Evolutionary conservation across 2,329 filamentous ascomycete species (phyloP).

Genomic region (Onygenales sp.): DNA sequence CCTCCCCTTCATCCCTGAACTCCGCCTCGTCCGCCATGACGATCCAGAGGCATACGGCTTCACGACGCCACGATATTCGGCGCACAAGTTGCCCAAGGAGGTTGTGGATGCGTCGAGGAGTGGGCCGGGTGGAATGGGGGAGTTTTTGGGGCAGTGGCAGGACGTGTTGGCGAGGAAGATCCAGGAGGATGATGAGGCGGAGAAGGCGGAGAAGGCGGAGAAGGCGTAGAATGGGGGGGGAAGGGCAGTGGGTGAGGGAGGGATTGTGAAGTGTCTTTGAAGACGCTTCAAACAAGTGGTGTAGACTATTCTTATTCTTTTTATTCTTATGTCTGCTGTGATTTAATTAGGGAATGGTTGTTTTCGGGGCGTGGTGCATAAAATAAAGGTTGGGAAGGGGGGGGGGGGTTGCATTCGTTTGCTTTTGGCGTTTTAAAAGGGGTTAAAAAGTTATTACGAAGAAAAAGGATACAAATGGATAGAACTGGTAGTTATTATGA

Average conservation of each 20-base stretch:
- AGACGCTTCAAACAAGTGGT: no score
- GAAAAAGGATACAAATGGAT: no score
- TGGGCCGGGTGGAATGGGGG: constrained; percentile 66
- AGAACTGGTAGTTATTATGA: no score
- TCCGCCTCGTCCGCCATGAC: constrained; percentile 71
- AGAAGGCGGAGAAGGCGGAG: constrained; percentile 1
- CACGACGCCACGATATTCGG: constrained; percentile 76
- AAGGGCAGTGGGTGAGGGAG: neutral
- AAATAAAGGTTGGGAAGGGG: no score
- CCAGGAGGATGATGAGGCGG: constrained; percentile 27
- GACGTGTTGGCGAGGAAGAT: constrained; percentile 41
- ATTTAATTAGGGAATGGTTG: neutral
- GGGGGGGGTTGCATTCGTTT: no score
- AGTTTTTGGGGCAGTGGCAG: constrained; percentile 70
- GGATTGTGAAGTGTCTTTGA: no score
- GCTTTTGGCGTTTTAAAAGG: no score
- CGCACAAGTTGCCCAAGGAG: constrained; percentile 89
- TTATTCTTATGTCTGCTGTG: neutral
- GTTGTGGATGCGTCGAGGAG: constrained; percentile 63
- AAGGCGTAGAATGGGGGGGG: neutral
- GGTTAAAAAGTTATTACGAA: no score
- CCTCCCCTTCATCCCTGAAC: constrained; percentile 57
- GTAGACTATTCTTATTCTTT: neutral
- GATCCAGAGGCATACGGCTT: constrained; percentile 87
- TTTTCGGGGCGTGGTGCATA: neutral